Base-by-base conservation (phyloP, 768 basidiomycete genomes). In the Boletus huronensis region DNA sequence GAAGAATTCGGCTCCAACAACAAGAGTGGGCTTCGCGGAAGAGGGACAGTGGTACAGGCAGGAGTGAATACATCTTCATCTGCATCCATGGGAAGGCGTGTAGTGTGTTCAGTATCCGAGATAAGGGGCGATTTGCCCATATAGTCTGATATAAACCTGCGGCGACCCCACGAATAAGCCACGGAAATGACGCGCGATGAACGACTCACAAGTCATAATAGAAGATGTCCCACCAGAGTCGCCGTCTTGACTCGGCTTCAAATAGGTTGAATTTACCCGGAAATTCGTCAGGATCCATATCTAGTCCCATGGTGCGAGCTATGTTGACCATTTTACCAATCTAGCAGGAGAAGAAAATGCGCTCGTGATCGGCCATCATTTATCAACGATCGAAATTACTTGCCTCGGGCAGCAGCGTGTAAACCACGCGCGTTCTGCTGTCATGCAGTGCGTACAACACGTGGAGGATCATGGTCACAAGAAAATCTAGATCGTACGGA, bases 211-310 rank as follows among this genome's bases (percentile, higher is more conserved):
- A 64, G 67, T 92, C 90, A 66, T 84, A 90, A 69, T 81, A 88
- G 64, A 83, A 79, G 11, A 90, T 76, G 49, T 88, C 85, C 90
- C 90, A 92, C 87, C 90, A 90, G 6, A 88, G 68, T 58, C 83
- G 70, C 53, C 81, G 68, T 51, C 83, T 70, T 46, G 76, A 70
- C 67, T 82, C 80, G 11, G 77, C 78, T 45, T 83, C 77, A 43
- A 79, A 82, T 2, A 80, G 67, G 41, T 60, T 74, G 59, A 78
- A 80, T 61, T 67, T 77, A 28, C 75, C 74, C 0, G 75, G 70
- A 53, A 74, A 74, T 55, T 80, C 80, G 56, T 81, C 81, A 0
- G 83, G 82, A 59, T 89, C 87, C 28, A 72, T 69, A 14, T 75
- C 77, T 8, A 90, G 75, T 1, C 85, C 86, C 75, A 88, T 81